These are phyloP conservation scores for Pontederia paniculata DNA, from an alignment of 176 grass and related monocot genomes.

Conservation along the genomic window DNA sequence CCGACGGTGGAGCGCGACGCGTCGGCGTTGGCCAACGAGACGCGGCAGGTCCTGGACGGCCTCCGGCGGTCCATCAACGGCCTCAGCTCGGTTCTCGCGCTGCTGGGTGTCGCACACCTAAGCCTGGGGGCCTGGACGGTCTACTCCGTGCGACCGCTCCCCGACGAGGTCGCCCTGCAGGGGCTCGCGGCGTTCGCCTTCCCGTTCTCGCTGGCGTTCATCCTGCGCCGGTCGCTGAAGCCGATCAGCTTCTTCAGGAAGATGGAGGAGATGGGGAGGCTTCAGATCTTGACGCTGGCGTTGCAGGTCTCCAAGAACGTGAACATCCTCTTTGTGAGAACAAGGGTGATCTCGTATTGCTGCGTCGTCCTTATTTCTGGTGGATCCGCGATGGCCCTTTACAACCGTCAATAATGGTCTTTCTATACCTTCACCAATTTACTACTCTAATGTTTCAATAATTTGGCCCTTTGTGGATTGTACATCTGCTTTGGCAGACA, in stretches of 20 bases:
- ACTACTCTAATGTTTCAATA: no score
- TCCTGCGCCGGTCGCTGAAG: constrained; percentile 70
- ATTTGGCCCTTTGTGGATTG: no score
- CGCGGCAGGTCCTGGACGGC: constrained; percentile 50
- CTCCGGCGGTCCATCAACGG: constrained; percentile 43
- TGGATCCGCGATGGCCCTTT: constrained; percentile 35
- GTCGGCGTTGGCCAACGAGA: constrained; percentile 71
- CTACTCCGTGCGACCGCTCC: constrained; percentile 24
- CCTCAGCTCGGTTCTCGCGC: constrained; percentile 48
- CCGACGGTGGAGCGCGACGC: constrained; percentile 83
- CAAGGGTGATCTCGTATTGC: constrained; percentile 44
- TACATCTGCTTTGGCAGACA: no score
- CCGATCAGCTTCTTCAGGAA: constrained; percentile 86
- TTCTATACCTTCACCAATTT: no score
- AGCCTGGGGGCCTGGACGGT: constrained; percentile 52
- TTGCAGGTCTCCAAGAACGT: constrained; percentile 67
- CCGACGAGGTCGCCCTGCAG: constrained; percentile 51
- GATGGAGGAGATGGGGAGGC: constrained; percentile 77
- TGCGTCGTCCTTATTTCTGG: constrained; percentile 62
- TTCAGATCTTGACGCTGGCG: constrained; percentile 75
- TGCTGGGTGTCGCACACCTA: constrained; percentile 64
- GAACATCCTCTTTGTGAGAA: constrained; percentile 61
- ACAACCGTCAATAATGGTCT: no score
- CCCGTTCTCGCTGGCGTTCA: constrained; percentile 58
- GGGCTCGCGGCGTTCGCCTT: constrained; percentile 66